A percentile compares a stretch with the other conserved stretches of the same genome.
Evolutionary conservation across 345 rosid genomes (phyloP).

Genomic region (Jatropha curcas): DNA sequence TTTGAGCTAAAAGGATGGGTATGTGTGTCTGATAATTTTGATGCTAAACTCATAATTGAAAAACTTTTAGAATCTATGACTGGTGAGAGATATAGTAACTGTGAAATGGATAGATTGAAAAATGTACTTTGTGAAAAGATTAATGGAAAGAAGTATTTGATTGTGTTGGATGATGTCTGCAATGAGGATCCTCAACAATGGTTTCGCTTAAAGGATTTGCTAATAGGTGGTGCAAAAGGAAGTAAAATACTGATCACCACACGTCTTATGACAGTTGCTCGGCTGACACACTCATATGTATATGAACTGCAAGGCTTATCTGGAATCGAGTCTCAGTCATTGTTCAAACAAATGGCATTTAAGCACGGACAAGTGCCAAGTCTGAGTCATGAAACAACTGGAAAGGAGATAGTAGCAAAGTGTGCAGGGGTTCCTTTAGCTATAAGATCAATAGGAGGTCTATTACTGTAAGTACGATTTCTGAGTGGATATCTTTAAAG

Average conservation of each 20-base stretch:
- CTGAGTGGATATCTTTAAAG: background rate
- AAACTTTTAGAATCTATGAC: conserved; percentile 11
- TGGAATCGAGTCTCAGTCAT: background rate
- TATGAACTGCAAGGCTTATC: background rate
- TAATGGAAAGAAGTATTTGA: conserved; percentile 22
- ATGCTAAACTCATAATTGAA: conserved; percentile 5
- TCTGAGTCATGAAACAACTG: background rate
- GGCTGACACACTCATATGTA: background rate
- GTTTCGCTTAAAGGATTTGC: background rate
- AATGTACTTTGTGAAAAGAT: background rate
- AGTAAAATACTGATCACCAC: conserved; percentile 6
- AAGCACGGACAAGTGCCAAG: background rate
- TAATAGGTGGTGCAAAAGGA: conserved; percentile 12
- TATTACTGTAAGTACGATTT: conserved; percentile 6
- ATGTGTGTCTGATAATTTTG: conserved; percentile 19
- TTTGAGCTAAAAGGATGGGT: conserved; percentile 27
- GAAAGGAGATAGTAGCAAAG: conserved; percentile 20
- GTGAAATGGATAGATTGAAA: background rate
- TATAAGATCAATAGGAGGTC: conserved; percentile 24
- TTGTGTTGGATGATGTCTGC: conserved; percentile 32
- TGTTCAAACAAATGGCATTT: background rate
- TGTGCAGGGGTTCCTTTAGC: conserved; percentile 29
- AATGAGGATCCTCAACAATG: background rate
- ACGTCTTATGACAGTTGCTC: background rate
- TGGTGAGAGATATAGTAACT: background rate